These are phyloP conservation scores for Wickerhamiella sorbophila DNA, from an alignment of 805 yeast genomes.

Conservation along the genomic window DNA sequence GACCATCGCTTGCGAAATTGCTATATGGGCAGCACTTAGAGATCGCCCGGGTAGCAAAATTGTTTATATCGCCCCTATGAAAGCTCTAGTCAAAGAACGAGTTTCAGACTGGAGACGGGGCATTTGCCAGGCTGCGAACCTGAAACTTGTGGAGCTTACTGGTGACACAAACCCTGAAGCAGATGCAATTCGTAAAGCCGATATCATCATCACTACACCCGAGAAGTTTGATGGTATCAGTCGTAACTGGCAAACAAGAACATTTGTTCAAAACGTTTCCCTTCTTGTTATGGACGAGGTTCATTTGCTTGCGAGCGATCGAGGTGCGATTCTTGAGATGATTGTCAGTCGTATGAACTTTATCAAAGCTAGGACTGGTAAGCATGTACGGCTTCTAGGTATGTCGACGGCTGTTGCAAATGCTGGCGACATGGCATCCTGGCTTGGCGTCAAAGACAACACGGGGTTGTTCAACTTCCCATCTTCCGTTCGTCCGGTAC, in stretches of 20 bases:
- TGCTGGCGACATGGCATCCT: constrained; percentile 73
- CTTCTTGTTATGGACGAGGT: constrained; percentile 77
- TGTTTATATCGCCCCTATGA: constrained; percentile 83
- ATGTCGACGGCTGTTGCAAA: constrained; percentile 79
- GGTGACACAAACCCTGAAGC: constrained; percentile 74
- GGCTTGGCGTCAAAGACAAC: constrained; percentile 51
- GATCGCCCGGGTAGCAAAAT: constrained; percentile 68
- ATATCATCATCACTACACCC: constrained; percentile 69
- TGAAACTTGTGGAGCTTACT: constrained; percentile 56
- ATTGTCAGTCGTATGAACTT: constrained; percentile 80
- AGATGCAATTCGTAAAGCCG: constrained; percentile 48
- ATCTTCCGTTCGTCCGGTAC: constrained; percentile 71
- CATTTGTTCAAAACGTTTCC: constrained; percentile 59
- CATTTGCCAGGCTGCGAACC: constrained; percentile 14
- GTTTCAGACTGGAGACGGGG: constrained; percentile 61
- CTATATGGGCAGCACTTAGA: constrained; percentile 90
- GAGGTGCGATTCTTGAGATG: constrained; percentile 79
- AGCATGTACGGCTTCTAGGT: constrained; percentile 53
- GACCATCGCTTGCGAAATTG: constrained; percentile 91
- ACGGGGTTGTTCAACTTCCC: constrained; percentile 65
- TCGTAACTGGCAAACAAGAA: constrained; percentile 70
- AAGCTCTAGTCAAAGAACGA: constrained; percentile 70
- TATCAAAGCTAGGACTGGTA: constrained; percentile 44
- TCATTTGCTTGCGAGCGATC: constrained; percentile 68
- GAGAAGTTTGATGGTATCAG: constrained; percentile 82